These are phyloP conservation scores for Kazachstania africana DNA, from an alignment of 805 yeast species.

Conservation along the genomic window DNA sequence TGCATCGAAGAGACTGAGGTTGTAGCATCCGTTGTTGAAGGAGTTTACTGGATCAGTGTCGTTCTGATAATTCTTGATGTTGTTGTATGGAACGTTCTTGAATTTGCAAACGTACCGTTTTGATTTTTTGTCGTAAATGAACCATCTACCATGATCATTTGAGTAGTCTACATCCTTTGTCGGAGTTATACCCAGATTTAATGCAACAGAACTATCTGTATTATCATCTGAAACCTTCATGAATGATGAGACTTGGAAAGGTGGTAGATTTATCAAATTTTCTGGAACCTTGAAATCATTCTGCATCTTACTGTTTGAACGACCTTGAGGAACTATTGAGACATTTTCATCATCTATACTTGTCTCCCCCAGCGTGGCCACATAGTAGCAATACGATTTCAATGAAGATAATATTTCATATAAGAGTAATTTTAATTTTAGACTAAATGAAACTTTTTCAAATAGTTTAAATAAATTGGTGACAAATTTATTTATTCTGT, in stretches of 20 bases:
- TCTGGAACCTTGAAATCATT: slow-evolving; percentile 16
- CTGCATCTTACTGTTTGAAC: no score
- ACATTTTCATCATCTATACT: neutral
- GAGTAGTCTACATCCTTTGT: slow-evolving; percentile 1
- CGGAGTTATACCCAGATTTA: no score
- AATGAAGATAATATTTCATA: slow-evolving; percentile 23
- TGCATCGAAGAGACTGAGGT: slow-evolving; percentile 22
- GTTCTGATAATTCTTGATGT: slow-evolving; percentile 16
- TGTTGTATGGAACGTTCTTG: slow-evolving; percentile 17
- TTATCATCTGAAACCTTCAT: slow-evolving; percentile 4
- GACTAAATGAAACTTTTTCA: slow-evolving; percentile 17
- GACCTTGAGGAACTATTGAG: neutral
- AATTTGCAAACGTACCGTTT: slow-evolving; percentile 9
- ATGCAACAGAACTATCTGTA: no score
- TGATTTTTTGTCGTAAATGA: slow-evolving; percentile 15
- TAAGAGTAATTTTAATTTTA: slow-evolving; percentile 20
- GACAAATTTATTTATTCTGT: slow-evolving; percentile 6
- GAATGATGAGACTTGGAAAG: slow-evolving; percentile 25
- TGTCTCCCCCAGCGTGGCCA: slow-evolving; percentile 6
- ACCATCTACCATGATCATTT: slow-evolving; percentile 7
- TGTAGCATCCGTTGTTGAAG: slow-evolving; percentile 22
- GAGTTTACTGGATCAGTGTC: slow-evolving; percentile 7
- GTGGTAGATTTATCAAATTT: slow-evolving; percentile 17
- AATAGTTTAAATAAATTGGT: slow-evolving; percentile 13
- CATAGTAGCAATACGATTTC: slow-evolving; percentile 19